A percentile compares a stretch with the other conserved stretches of the same genome.
Evolutionary conservation across 352 stramenopile species (phyloP).

Genomic region (Globisporangium mamillatum): DNA sequence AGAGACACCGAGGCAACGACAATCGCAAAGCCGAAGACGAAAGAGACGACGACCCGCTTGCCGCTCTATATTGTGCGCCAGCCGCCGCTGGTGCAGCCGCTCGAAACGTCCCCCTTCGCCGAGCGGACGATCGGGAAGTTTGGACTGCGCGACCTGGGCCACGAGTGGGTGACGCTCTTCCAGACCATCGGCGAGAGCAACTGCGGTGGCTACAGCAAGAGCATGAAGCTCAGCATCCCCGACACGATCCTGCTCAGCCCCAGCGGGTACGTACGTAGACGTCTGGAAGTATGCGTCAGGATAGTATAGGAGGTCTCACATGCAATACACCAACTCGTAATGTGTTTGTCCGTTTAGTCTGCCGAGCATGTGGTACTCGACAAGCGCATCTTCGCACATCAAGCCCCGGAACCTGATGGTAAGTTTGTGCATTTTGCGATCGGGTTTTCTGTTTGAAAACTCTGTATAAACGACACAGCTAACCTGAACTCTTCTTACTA

Average conservation of each 20-base stretch:
- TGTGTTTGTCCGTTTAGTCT: conserved; percentile 24
- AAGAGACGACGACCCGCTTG: conserved; percentile 7
- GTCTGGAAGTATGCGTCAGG: background rate
- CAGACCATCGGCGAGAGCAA: conserved; percentile 36
- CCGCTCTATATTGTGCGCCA: conserved; percentile 47
- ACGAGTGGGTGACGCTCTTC: conserved; percentile 63
- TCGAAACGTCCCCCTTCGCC: conserved; percentile 36
- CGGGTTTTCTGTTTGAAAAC: no score
- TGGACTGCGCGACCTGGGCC: conserved; percentile 38
- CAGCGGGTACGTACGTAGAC: conserved; percentile 30
- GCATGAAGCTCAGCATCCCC: conserved; percentile 50
- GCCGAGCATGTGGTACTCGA: conserved; percentile 62
- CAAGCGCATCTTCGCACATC: conserved; percentile 37
- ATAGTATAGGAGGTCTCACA: no score
- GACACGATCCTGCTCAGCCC: conserved; percentile 62
- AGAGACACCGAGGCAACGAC: background rate
- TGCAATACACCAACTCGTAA: background rate
- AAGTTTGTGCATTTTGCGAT: conserved; percentile 1
- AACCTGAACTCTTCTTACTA: background rate
- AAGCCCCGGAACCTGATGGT: conserved; percentile 42
- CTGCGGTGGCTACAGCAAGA: conserved; percentile 21
- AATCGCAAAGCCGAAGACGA: conserved; percentile 2
- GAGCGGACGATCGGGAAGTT: conserved; percentile 26
- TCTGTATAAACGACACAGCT: no score
- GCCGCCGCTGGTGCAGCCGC: conserved; percentile 52